Percentiles rank a stretch among this genome's conserved stretches.
Conservation (phyloP, 345 rosid genomes). For the Lepidium sativum region DNA sequence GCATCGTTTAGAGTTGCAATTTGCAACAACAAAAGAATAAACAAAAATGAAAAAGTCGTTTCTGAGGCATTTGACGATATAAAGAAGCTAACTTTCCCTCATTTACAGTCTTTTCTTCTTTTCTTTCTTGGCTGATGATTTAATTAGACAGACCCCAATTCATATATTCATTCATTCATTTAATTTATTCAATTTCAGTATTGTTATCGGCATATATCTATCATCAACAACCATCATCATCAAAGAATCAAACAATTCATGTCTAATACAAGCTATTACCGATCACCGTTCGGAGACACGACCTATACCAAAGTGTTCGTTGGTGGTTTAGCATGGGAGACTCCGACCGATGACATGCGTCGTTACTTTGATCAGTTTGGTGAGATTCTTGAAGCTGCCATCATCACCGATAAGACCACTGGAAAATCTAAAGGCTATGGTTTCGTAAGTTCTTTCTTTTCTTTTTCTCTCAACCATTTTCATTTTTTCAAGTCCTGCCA, state of each 20-base stretch:
- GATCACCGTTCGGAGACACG: conserved; percentile 92
- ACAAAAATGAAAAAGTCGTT: conserved; percentile 18
- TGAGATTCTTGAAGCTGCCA: conserved; percentile 93
- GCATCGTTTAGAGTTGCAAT: conserved; percentile 10
- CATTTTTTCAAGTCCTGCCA: neutral
- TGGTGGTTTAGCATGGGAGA: conserved; percentile 97
- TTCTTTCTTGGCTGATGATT: conserved; percentile 17
- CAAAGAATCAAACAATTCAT: conserved; percentile 2
- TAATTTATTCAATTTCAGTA: neutral
- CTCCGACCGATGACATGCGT: conserved; percentile 79
- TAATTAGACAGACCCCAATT: conserved; percentile 18
- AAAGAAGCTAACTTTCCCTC: conserved; percentile 29
- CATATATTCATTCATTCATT: conserved; percentile 16
- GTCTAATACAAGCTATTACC: conserved; percentile 38
- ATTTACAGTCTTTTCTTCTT: conserved; percentile 21
- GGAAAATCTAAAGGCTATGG: conserved; percentile 96
- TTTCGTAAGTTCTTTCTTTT: conserved; percentile 50
- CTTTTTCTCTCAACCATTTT: neutral
- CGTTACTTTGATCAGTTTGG: conserved; percentile 82
- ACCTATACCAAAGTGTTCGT: conserved; percentile 82
- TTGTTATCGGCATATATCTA: conserved; percentile 17
- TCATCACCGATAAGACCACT: conserved; percentile 69
- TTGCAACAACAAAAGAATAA: neutral
- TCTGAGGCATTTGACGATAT: conserved; percentile 16
- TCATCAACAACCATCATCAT: conserved; percentile 8